Base-by-base conservation (phyloP, 768 basidiomycete species). In the Vishniacozyma victoriae region DNA sequence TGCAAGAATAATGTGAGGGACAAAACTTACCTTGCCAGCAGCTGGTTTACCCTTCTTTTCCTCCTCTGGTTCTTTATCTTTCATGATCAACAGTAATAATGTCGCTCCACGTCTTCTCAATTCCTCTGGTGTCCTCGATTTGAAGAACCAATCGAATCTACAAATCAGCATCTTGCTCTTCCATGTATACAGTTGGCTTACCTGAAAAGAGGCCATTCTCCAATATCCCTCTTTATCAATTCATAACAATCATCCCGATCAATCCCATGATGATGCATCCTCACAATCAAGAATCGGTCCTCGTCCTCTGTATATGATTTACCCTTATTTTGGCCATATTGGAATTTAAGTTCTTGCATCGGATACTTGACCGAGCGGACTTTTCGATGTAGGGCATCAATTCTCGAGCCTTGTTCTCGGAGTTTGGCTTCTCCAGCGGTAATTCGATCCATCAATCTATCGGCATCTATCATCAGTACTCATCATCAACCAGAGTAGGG, bases 251-350 rank as follows among this genome's bases (percentile, higher is more conserved):
- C 71, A 35, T 75, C 90, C n/a, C 71, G 45, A 46, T 84, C 82
- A 78, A 96, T 83, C 19, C 91, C 90, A 57, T 96, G 92, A 73
- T 93, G 82, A 68, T 82, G 81, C 54, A 97, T 73, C 20, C 91
- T 81, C 64, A 87, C 90, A 31, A 97, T 79, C 11, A 97, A 78
- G 75, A 96, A 99, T 15, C 93, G 78, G 62, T 97, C 95, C 67
- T 97, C 95, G 66, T 97, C 95, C 55, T 99, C 95, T 20, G 80
- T 85, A 72, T 93, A 99, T 4, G 90, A 85, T 64, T 96, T 96
- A 51, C 91, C 93, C 72, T 96, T 96, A 27, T 91, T 93, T 24
- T 75, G 74, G 1, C 88, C 89, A 60, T 97, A 96, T 70, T 87
- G 86, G 44, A 97, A 82, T 72, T 93, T 87, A 40, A 99, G 82